Evolutionary conservation across 805 yeast species (phyloP).

Genomic region (Starmerella bacillaris): DNA sequence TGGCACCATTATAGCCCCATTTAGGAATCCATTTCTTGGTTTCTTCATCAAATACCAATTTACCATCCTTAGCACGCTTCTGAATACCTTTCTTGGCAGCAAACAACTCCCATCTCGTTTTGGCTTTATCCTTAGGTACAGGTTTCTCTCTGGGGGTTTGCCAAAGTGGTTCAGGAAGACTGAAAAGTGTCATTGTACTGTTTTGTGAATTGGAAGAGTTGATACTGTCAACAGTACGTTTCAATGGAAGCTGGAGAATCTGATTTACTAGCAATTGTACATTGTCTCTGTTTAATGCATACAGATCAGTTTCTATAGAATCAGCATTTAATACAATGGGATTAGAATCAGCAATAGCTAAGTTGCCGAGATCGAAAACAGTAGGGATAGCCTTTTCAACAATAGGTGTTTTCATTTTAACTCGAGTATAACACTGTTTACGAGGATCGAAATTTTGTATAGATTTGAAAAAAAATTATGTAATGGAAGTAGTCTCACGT

Average conservation of each 20-base stretch:
- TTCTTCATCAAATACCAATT: constrained; percentile 75
- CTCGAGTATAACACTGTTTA: no score
- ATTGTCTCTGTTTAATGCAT: constrained; percentile 66
- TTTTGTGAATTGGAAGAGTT: constrained; percentile 40
- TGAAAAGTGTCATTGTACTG: constrained; percentile 64
- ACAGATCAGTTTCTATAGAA: constrained; percentile 37
- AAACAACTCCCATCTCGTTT: constrained; percentile 91
- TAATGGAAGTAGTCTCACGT: no score
- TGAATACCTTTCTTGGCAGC: constrained; percentile 91
- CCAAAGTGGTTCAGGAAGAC: constrained; percentile 68
- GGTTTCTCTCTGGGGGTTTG: constrained; percentile 88
- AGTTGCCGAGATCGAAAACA: constrained; percentile 72
- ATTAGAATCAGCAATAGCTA: constrained; percentile 77
- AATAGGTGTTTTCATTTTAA: constrained; percentile 14
- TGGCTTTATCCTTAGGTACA: constrained; percentile 77
- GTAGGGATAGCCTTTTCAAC: constrained; percentile 88
- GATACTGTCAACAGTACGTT: constrained; percentile 60
- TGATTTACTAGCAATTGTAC: constrained; percentile 84
- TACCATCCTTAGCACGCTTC: constrained; percentile 77
- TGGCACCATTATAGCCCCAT: constrained; percentile 94
- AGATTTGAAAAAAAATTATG: no score
- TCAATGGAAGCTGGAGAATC: constrained; percentile 72
- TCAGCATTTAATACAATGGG: constrained; percentile 47
- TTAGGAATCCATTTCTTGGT: constrained; percentile 90
- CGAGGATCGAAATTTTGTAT: no score